Evolutionary conservation across 495 filamentous ascomycete species (phyloP), one percentile per base, ranked within the genome.

Genomic region (Pyrenula massariospora): DNA sequence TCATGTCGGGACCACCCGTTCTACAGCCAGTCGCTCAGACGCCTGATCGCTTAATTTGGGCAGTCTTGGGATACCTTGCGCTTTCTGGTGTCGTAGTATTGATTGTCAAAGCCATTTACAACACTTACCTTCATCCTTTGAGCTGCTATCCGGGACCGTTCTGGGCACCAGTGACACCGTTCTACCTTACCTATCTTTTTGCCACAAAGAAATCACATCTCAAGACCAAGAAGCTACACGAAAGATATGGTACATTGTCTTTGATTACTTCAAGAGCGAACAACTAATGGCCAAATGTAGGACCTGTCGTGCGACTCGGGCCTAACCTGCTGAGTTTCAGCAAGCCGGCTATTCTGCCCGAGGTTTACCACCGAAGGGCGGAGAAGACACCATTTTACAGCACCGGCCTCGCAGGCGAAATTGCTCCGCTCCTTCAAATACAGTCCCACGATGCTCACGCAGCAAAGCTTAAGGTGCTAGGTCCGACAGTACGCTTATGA

Each of bases 341-440:
- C 61, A 73, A 77, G 56, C 69, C 74, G 15, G 60, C 63, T 12
- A 67, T 74, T 24, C 69, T 81, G n/a, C 77, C 77, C 0, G 66
- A 75, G 5, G 65, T 81, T 36, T 81, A 81, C 63, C 73, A 79
- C 58, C 72, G 75, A 54, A 70, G 75, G 59, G 77, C 73, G 12
- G 77, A 80, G 65, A 83, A 83, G 56, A 75, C 76, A 1, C 70
- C 72, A 2, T 74, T 78, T 56, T 81, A 81, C 54, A 76, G 73
- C 50, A 73, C 76, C 1, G 75, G 74, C 12, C 68, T 70, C 3
- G 77, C 77, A 47, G 76, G 76, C 10, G 70, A 78, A 48, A 67
- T 67, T 12, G 71, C 75, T 56, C 68, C 69, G 12, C 57, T 78
- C 57, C 78, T 78, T 59, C 78, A 75, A 52, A 76, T 75, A 62